These are phyloP conservation scores for barrel medic (Medicago truncatula) DNA, from an alignment of 306 rosid genomes.

Conservation along the genomic window MtrunA17r5.0-ANR NC_053044.1:52077501-52078000, in stretches of 20 bases:
- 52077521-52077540: not conserved
- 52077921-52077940: not conserved
- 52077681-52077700: slow-evolving; percentile 90
- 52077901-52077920: not conserved
- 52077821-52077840: not conserved
- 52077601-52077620: slow-evolving; percentile 95
- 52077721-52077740: slow-evolving; percentile 83
- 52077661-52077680: slow-evolving; percentile 98
- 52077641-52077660: slow-evolving; percentile 86
- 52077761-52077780: slow-evolving; percentile 87
- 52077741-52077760: slow-evolving; percentile 91
- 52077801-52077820: slow-evolving; percentile 28
- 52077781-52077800: slow-evolving; percentile 27
- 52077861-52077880: not conserved
- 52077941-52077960: not conserved
- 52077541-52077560: slow-evolving; percentile 27
- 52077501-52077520: slow-evolving; percentile 14
- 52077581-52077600: slow-evolving; percentile 31
- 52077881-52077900: not conserved
- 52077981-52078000: slow-evolving; percentile 76
- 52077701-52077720: slow-evolving; percentile 80
- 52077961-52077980: slow-evolving; percentile 77
- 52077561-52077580: not conserved
- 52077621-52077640: slow-evolving; percentile 78
- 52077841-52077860: not conserved